phyloP scores from a whole-genome alignment of 345 rosid genomes.

The Gossypium herbaceum region DNA sequence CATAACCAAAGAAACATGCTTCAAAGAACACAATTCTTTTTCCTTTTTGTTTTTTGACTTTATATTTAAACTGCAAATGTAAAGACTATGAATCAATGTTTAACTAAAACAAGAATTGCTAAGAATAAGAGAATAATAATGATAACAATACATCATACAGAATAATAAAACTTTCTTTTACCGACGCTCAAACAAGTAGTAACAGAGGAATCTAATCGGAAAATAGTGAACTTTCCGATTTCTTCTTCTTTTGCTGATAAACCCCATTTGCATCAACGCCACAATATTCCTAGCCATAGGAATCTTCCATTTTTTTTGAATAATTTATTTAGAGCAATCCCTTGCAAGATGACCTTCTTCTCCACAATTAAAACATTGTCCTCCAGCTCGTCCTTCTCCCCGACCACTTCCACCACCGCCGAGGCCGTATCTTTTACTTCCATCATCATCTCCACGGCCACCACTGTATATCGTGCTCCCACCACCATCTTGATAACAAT shows the following conservation, averaged over 20 bases:
- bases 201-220: background rate
- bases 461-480: slow-evolving; percentile 32
- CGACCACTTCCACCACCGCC: slow-evolving; percentile 18
- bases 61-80: background rate
- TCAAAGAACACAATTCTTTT: no score
- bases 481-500: slow-evolving; percentile 42
- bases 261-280: background rate
- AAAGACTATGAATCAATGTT: slow-evolving; percentile 6
- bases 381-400: background rate
- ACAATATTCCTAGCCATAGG: background rate
- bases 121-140: background rate
- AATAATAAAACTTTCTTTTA: slow-evolving; percentile 2
- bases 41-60: no score
- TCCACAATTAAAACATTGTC: slow-evolving; percentile 47
- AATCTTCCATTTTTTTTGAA: slow-evolving; percentile 10
- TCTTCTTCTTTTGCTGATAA: background rate
- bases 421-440: slow-evolving; percentile 24
- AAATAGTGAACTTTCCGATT: background rate
- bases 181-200: slow-evolving; percentile 13
- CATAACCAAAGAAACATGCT: background rate
- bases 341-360: slow-evolving; percentile 65
- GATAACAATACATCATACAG: background rate
- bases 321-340: slow-evolving; percentile 40
- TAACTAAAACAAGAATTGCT: slow-evolving; percentile 3
- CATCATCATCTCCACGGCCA: slow-evolving; percentile 30